Percentiles rank a stretch among this genome's conserved stretches.
Conservation (phyloP, 352 stramenopile species). For the Phytophthora rubi region DNA sequence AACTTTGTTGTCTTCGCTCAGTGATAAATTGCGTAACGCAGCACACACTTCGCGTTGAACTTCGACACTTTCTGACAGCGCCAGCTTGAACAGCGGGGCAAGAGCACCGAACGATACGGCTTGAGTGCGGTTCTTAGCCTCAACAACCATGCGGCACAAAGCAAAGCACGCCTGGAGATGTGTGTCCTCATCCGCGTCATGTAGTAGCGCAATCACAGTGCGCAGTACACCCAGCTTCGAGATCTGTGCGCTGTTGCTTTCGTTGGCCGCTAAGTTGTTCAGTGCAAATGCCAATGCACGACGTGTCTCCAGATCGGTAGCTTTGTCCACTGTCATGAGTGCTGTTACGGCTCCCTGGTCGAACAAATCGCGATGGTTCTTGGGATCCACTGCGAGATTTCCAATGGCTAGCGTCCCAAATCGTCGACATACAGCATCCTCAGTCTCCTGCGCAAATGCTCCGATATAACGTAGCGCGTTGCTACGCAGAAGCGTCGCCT, state of each 20-base stretch:
- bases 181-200: slow-evolving; percentile 92
- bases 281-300: slow-evolving; percentile 94
- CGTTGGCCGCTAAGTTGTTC: slow-evolving; percentile 93
- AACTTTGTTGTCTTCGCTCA: slow-evolving; percentile 94
- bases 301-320: slow-evolving; percentile 90
- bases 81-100: slow-evolving; percentile 88
- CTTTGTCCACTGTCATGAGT: slow-evolving; percentile 88
- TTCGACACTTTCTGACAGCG: slow-evolving; percentile 87
- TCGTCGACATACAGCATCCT: slow-evolving; percentile 86
- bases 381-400: slow-evolving; percentile 89
- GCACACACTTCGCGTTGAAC: slow-evolving; percentile 93
- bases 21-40: slow-evolving; percentile 91
- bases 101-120: slow-evolving; percentile 94
- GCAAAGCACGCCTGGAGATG: slow-evolving; percentile 94
- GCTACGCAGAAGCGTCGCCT: slow-evolving; percentile 86
- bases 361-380: slow-evolving; percentile 94
- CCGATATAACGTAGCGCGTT: slow-evolving; percentile 91
- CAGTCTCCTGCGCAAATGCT: slow-evolving; percentile 80
- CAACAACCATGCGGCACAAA: slow-evolving; percentile 91
- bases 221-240: slow-evolving; percentile 89
- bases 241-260: slow-evolving; percentile 88
- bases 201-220: slow-evolving; percentile 85
- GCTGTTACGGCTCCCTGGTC: slow-evolving; percentile 90
- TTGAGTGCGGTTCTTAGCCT: slow-evolving; percentile 91
- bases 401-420: slow-evolving; percentile 93